A percentile compares a stretch with the other conserved stretches of the same genome.
These are phyloP conservation scores for Chimonanthus praecox DNA, from an alignment of 164 flowering plant species.

Conservation along the genomic window DNA sequence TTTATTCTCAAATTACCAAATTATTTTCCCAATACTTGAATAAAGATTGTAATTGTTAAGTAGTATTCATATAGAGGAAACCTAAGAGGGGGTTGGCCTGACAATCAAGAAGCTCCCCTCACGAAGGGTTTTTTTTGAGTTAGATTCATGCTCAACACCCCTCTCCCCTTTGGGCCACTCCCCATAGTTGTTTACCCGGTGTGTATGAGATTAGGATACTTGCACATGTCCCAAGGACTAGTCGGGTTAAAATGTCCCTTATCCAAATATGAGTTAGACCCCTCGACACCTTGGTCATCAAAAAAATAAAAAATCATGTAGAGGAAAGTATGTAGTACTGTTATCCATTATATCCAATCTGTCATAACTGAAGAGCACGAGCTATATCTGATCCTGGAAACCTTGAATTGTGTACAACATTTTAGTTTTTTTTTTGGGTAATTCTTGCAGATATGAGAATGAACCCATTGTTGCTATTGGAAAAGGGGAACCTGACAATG, in stretches of 20 bases:
- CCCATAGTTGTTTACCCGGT: too few relatives aligned
- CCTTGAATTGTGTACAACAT: neutral
- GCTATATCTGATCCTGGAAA: neutral
- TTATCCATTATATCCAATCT: neutral
- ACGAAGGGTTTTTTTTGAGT: too few relatives aligned
- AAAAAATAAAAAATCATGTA: neutral
- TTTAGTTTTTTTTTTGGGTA: neutral
- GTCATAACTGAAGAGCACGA: neutral
- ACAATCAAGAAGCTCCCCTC: too few relatives aligned
- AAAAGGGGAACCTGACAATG: conserved; percentile 85
- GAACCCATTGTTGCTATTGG: conserved; percentile 72
- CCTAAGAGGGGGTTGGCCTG: too few relatives aligned
- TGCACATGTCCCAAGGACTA: too few relatives aligned
- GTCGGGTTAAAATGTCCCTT: too few relatives aligned
- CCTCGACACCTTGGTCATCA: too few relatives aligned
- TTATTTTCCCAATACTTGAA: neutral
- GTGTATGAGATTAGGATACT: too few relatives aligned
- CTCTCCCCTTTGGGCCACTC: too few relatives aligned
- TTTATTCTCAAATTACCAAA: neutral
- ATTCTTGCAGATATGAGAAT: conserved; percentile 48
- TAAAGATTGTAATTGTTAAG: neutral
- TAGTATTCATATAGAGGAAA: neutral
- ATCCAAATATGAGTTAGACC: too few relatives aligned
- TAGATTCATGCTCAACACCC: too few relatives aligned
- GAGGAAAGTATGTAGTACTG: neutral